Evolutionary conservation across 1,139 yeast species (phyloP), one percentile per base, ranked within the genome.

Genomic region (Torulaspora pretoriensis): DNA sequence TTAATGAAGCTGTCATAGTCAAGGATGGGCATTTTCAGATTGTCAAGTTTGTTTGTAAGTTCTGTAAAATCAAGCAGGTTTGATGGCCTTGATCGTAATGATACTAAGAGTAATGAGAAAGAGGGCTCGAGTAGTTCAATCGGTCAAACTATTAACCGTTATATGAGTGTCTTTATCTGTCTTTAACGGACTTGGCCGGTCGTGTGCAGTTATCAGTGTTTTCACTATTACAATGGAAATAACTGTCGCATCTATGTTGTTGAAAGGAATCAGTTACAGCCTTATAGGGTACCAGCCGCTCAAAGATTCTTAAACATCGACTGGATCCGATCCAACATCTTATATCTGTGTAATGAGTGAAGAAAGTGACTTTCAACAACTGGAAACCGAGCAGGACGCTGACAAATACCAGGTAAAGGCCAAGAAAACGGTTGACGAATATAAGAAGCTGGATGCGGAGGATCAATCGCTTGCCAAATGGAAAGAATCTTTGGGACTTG

Each of bases 381-480:
- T 60, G 40, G 80, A 73, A 28, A 86, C 82, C 52, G 88, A 81
- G 51, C 73, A 81, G 56, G 71, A 74, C 28, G 81, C 84, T 8
- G 89, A 83, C 60, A 70, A 74, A 49, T 89, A 87, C 73, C 80
- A 78, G 52, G 92, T 88, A 19, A 78, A 86, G 4, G 92, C 83
- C 52, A 88, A 88, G 72, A 88, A 88, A 64, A 85, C 95, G 28
- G 75, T 89, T 46, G 90, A 79, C 41, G 96, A 89, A 64, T 89
- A 89, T 67, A 78, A 85, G 50, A 77, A 81, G 50, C 68, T 89
- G 55, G 97, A 89, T 63, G 94, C 94, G 6, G 87, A 88, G 56
- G 97, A 89, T 63, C 96, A 87, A 67, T 83, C 95, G 34, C 73
- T 90, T 55, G 87, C 85, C 53, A 87, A 86, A 65, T 90, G 97